Base-by-base conservation (phyloP, 139 green algal genomes). In the Coelastrella sp. region DNA sequence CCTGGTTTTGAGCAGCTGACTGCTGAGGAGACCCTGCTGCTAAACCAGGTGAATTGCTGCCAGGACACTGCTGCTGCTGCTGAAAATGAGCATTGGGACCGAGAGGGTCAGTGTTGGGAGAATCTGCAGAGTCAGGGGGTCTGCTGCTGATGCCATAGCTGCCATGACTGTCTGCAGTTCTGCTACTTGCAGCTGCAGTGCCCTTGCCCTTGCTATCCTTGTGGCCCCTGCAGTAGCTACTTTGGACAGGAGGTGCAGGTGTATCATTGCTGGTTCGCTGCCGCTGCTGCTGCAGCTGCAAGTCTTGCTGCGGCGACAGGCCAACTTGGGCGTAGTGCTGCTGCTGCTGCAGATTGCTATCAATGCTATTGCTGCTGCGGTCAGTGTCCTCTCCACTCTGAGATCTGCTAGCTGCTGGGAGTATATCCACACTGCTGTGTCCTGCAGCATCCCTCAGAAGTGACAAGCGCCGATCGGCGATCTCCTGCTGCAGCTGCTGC, bases 391-490 rank as follows among this genome's bases (percentile, higher is more conserved):
- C 78, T 63, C 7, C 24, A 3, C 78, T 22, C 17, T 35, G 20
- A 85, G 49, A 35, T 72, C 0, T n/a, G 9, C 10, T 72, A 19
- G 20, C 84, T 59, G 25, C 68, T 81, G 10, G 35, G 35, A 49
- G 35, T 49, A 49, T 49, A 49, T 49, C 35, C 35, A 49, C 1
- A 49, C 35, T 58, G 7, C 83, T 76, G 22, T 19, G 11, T 57
- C n/a, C 85, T 83, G 72, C 85, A 60, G 20, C n/a, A 89, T 78
- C 25, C 7, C 65, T 80, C 22, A 87, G 63, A 63, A 87, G 27
- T 35, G 27, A 24, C 25, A 66, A 20, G 27, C 82, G 24, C 82
- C 82, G 12, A 7, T 57, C 27, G 7, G 11, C 65, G 7, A 87
- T 49, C 65, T 73, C 60, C 27, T 87, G 82, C 82, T 87, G 82